These are phyloP conservation scores for Lodderomyces beijingensis DNA, from an alignment of 1,139 yeast genomes.

Conservation along the genomic window DNA sequence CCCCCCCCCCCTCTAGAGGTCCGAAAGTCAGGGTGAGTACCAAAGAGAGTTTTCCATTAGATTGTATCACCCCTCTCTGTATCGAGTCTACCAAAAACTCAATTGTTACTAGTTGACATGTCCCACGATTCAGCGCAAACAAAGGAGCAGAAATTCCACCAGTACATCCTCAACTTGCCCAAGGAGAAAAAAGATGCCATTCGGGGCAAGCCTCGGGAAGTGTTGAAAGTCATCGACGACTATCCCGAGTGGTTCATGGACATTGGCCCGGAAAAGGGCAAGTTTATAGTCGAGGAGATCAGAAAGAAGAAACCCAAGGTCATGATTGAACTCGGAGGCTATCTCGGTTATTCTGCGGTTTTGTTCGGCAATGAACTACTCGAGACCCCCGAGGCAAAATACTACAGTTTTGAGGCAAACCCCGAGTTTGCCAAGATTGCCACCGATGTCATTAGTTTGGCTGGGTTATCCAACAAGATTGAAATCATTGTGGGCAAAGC, in stretches of 20 bases:
- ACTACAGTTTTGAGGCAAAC: slow-evolving; percentile 36
- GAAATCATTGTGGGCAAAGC: slow-evolving; percentile 38
- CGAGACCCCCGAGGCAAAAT: slow-evolving; percentile 22
- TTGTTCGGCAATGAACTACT: slow-evolving; percentile 27
- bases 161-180: slow-evolving; percentile 22
- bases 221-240: slow-evolving; percentile 29
- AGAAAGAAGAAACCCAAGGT: slow-evolving; percentile 24
- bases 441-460: slow-evolving; percentile 27
- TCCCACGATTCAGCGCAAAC: slow-evolving; percentile 9
- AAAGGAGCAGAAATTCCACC: slow-evolving; percentile 20
- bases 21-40: too few relatives aligned
- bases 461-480: slow-evolving; percentile 31
- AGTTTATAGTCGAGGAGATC: slow-evolving; percentile 24
- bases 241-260: slow-evolving; percentile 23
- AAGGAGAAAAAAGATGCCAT: slow-evolving; percentile 16
- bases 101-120: not conserved
- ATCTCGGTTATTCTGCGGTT: slow-evolving; percentile 42
- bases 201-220: slow-evolving; percentile 26
- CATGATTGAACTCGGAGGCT: slow-evolving; percentile 42
- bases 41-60: too few relatives aligned
- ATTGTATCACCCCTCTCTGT: too few relatives aligned
- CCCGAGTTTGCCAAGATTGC: slow-evolving; percentile 33
- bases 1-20: too few relatives aligned
- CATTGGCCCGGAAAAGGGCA: slow-evolving; percentile 33
- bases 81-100: too few relatives aligned